Conservation (phyloP, 495 filamentous ascomycete genomes). For the Penicillium argentinense region DNA sequence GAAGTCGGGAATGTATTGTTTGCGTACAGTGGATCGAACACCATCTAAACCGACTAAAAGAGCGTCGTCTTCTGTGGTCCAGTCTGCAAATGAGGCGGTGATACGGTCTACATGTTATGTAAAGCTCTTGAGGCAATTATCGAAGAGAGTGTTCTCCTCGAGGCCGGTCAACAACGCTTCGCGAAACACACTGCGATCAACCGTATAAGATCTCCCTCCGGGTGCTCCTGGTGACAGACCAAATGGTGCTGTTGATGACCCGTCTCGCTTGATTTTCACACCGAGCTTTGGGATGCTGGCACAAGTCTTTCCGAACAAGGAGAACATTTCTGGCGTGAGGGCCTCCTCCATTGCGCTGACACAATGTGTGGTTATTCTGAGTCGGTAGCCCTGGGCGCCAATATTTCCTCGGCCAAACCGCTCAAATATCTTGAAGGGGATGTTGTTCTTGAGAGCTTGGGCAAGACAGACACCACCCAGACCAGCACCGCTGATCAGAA, state of each 20-base stretch:
- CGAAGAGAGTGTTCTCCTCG: constrained; percentile 40
- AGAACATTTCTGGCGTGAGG: constrained; percentile 42
- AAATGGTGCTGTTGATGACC: constrained; percentile 1
- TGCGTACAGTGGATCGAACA: constrained; percentile 36
- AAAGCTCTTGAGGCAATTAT: constrained; percentile 39
- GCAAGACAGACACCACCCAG: constrained; percentile 55
- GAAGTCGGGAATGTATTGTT: constrained; percentile 42
- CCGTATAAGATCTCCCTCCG: constrained; percentile 18
- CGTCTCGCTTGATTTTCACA: constrained; percentile 12
- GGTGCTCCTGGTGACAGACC: constrained; percentile 11
- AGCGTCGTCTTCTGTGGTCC: constrained; percentile 30
- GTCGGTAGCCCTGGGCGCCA: constrained; percentile 44
- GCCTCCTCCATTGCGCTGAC: constrained; percentile 52
- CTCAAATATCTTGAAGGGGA: constrained; percentile 55
- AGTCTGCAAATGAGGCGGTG: constrained; percentile 38
- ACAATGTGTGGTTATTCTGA: constrained; percentile 51
- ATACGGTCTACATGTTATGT: constrained; percentile 28
- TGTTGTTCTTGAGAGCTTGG: constrained; percentile 50
- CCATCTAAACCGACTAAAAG: constrained; percentile 51
- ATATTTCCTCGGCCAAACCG: constrained; percentile 34
- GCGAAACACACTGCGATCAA: constrained; percentile 31
- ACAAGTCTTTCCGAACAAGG: constrained; percentile 53
- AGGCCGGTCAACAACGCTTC: constrained; percentile 28
- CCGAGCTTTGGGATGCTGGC: constrained; percentile 39
- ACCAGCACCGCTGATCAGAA: constrained; percentile 51